Base-by-base conservation (phyloP, 805 yeast genomes). In the Monosporozyma solicola region DNA sequence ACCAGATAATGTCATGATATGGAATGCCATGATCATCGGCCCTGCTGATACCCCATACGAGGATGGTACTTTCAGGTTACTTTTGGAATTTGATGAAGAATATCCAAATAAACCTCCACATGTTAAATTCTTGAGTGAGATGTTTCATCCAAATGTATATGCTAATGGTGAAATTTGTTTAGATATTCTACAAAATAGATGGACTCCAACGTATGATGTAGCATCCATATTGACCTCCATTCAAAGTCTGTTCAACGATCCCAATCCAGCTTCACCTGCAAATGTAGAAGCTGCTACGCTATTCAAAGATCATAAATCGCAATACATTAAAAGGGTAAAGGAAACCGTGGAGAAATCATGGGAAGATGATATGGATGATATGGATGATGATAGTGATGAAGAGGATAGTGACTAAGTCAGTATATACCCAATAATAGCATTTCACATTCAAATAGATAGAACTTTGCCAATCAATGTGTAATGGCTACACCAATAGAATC, bases 161-260 rank as follows among this genome's bases (percentile, higher is more conserved):
- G 96, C 95, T 9, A 80, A 84, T 48, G 99, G 99, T 27, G 98
- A 94, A 64, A 80, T 94, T 57, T 94, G 99, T 73, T 78, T 94
- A 57, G 99, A 94, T 72, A 94, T 94, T 59, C 74, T 94, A 59
- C 99, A 94, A 68, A 94, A 92, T 73, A 78, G 98, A 67, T 94
- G 99, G 99, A 86, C 96, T 27, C 99, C 99, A 11, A 94, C 99
- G 0, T 94, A 92, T 66, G 99, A 94, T 65, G 99, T 94, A 41
- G 90, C 96, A 10, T 89, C 96, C 11, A 92, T 94, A 53, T 76
- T 94, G 61, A 94, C 99, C 1, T 87, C 96, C 29, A 83, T 94
- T 54, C 99, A 94, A 68, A 84, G 91, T 53, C 77, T 94, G 57
- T 75, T 94, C 61, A 94, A 94, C 70, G 99, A 94, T 67, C 99